Conservation (phyloP, 192 early-diverging fungal genomes). For the Coemansia sp. region DNA sequence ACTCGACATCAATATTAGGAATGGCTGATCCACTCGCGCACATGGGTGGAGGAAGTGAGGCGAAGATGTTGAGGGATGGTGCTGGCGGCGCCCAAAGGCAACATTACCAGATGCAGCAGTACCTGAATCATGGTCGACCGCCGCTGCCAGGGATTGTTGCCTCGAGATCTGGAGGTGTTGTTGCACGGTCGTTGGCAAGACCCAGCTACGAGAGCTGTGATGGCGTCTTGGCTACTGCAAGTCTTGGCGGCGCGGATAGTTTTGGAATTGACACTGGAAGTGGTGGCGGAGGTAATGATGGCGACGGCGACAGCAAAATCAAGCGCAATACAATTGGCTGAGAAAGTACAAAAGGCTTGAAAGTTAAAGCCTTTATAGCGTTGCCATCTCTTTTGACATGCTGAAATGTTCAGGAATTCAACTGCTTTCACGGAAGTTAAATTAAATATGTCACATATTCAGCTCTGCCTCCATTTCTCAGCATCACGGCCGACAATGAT, state of each 20-base stretch:
- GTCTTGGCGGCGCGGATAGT: neutral
- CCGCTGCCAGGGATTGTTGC: neutral
- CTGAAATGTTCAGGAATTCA: no score
- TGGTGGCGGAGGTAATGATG: neutral
- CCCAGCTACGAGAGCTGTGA: conserved; percentile 8
- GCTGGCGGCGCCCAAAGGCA: neutral
- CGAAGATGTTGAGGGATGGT: neutral
- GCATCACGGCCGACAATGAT: no score
- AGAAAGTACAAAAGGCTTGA: neutral
- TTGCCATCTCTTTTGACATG: neutral
- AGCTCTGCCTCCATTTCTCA: no score
- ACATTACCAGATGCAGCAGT: neutral
- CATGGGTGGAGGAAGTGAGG: neutral
- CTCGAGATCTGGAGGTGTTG: neutral
- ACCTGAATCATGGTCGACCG: neutral
- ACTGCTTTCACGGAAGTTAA: no score
- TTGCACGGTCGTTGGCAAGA: conserved; percentile 8
- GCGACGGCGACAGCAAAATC: conserved; percentile 3
- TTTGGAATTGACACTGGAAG: neutral
- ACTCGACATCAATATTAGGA: conserved; percentile 8
- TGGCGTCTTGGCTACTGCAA: neutral
- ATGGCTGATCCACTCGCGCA: conserved; percentile 5
- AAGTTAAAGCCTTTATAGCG: neutral
- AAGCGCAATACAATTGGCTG: conserved; percentile 11
- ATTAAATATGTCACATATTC: no score